These are phyloP conservation scores for Secale cereale DNA, from an alignment of 176 grass and related monocot genomes.

Conservation along the genomic window DNA sequence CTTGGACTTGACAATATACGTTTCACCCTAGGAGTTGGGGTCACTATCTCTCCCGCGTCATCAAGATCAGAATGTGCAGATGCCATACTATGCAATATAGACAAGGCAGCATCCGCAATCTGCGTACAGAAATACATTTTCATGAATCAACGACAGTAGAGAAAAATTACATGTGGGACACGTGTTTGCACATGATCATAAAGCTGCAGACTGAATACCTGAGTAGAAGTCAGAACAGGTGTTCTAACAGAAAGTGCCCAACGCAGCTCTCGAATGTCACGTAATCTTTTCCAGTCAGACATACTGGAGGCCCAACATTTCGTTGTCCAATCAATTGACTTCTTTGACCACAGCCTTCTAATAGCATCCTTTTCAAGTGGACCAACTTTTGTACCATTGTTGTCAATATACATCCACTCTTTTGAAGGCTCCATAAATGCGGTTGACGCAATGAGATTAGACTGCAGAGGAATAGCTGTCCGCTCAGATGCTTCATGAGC, in stretches of 20 bases:
- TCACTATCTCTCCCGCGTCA: constrained; percentile 97
- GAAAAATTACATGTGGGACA: background rate
- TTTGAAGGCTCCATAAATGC: constrained; percentile 96
- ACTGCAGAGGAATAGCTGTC: constrained; percentile 95
- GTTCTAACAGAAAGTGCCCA: constrained; percentile 83
- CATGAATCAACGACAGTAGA: background rate
- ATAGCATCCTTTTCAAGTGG: constrained; percentile 97
- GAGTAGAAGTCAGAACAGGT: constrained; percentile 85
- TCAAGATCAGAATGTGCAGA: constrained; percentile 98
- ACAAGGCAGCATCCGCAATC: constrained; percentile 83
- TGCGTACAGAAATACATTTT: constrained; percentile 37
- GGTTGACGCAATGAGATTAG: constrained; percentile 85
- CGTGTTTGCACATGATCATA: background rate
- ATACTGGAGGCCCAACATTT: constrained; percentile 96
- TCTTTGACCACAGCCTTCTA: constrained; percentile 91
- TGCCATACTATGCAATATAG: constrained; percentile 91
- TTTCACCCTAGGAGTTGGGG: constrained; percentile 95
- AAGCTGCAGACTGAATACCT: constrained; percentile 53
- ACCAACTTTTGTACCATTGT: constrained; percentile 76
- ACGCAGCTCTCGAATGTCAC: constrained; percentile 92
- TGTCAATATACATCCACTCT: constrained; percentile 99
- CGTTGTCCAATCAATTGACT: constrained; percentile 89
- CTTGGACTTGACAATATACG: constrained; percentile 87
- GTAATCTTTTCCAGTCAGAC: constrained; percentile 93
- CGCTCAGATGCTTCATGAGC: constrained; percentile 91